Conservation (phyloP, 2,329 filamentous ascomycete genomes). For the Penicillium verrucosum region DNA sequence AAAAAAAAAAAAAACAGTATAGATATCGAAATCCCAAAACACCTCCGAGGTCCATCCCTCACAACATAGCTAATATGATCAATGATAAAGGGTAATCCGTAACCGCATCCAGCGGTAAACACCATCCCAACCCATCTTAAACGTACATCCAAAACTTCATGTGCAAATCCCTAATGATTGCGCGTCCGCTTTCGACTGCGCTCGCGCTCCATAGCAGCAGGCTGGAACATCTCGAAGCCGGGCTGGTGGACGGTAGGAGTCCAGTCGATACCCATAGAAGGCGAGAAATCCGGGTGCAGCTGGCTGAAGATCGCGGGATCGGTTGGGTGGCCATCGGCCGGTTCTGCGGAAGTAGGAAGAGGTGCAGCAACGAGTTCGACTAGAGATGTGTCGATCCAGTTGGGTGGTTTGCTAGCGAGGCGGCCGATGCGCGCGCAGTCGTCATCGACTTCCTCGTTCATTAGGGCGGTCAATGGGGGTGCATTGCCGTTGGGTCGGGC, state of each 20-base stretch:
- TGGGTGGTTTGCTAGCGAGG: constrained; percentile 36
- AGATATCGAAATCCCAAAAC: background rate
- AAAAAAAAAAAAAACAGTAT: background rate
- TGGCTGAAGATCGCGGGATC: constrained; percentile 38
- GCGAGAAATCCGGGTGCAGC: constrained; percentile 45
- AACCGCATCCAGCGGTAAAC: background rate
- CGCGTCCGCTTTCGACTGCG: constrained; percentile 25
- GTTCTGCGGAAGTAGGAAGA: constrained; percentile 24
- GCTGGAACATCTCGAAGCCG: constrained; percentile 28
- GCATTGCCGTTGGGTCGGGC: constrained; percentile 44
- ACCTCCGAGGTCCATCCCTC: background rate
- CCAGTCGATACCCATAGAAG: constrained; percentile 43
- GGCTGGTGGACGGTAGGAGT: constrained; percentile 32
- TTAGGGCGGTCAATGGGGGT: constrained; percentile 42
- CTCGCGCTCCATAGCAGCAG: constrained; percentile 21
- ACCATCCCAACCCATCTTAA: constrained; percentile 7
- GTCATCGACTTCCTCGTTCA: constrained; percentile 49
- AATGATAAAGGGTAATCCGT: constrained; percentile 3
- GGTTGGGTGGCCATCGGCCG: constrained; percentile 28
- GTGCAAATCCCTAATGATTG: constrained; percentile 13
- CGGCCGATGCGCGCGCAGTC: constrained; percentile 44
- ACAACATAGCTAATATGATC: constrained; percentile 6
- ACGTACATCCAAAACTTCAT: constrained; percentile 8
- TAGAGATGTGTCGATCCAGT: constrained; percentile 43
- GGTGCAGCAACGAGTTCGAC: constrained; percentile 40